Base-by-base conservation (phyloP, 768 basidiomycete species). In the Gelatoporia subvermispora region DNA sequence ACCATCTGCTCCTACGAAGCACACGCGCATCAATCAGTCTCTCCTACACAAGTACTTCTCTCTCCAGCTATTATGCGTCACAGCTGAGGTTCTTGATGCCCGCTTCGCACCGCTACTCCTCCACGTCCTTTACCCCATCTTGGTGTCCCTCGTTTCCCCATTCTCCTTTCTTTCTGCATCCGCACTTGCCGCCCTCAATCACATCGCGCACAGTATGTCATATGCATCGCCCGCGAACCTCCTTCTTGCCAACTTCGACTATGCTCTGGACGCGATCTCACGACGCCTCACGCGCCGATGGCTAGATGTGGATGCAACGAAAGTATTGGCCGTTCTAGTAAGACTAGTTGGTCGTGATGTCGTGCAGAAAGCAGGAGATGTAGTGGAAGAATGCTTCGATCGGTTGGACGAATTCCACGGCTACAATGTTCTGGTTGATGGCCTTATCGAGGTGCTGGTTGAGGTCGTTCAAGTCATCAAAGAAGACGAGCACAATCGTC, bases 331-430 rank as follows among this genome's bases (percentile, higher is more conserved):
- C 13, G 70, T 93, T 22, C 82, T 97, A 62, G 79, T 98, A 48
- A 83, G 87, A 8, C 74, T 98, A 11, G 89, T 95, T 7, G 95
- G 96, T 0, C 74, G 74, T 23, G 86, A 88, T 47, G 82, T 98
- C 25, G 90, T 98, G 0, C 83, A 88, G 40, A 83, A 84, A 56
- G 93, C 96, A 8, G 84, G 86, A 13, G 96, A 97, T 64, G 84
- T 98, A 9, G 93, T 98, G 9, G 95, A 96, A 65, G 94, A 96
- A 65, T 94, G 95, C 52, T 98, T 98, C 57, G 95, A 97, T 65
- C 82, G 93, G 23, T 72, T 98, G 17, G 96, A 98, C 59, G 93
- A 96, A 54, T 98, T 81, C 62, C 95, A 98, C 64, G 95, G 93
- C 13, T 97, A 99, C 66, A 81, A 83, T 18, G 63, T 84, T 22